Conservation (phyloP, 192 early-diverging fungal genomes). For the Endogone sp. region DNA sequence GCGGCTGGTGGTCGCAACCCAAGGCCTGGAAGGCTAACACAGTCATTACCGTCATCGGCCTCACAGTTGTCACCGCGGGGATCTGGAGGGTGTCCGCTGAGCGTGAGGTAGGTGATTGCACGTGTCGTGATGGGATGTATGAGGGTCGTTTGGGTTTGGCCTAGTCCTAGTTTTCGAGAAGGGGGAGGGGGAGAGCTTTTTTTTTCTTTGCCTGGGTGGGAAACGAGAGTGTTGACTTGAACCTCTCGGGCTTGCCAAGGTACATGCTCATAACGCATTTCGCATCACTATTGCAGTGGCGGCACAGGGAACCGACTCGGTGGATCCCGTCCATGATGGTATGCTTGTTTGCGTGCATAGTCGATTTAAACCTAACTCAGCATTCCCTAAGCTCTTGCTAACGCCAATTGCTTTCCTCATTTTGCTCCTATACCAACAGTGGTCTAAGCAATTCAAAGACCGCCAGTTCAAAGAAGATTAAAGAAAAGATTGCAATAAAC, state of each 20-base stretch:
- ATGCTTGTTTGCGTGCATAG: neutral
- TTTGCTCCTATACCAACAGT: neutral
- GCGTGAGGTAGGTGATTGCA: constrained; percentile 23
- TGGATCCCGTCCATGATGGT: constrained; percentile 51
- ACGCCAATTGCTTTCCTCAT: neutral
- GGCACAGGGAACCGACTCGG: constrained; percentile 37
- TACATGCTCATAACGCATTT: neutral
- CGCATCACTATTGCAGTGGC: constrained; percentile 12
- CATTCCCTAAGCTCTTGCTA: neutral
- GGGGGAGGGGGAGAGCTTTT: neutral
- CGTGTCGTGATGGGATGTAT: neutral
- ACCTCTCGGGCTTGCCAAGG: neutral
- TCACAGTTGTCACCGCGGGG: constrained; percentile 25
- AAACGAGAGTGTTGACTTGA: neutral
- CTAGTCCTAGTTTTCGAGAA: neutral
- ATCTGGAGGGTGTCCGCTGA: constrained; percentile 40
- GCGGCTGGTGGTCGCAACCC: constrained; percentile 45
- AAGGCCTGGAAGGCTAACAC: constrained; percentile 45
- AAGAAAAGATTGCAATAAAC: no score
- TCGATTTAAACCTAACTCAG: neutral
- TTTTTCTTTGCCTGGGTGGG: neutral
- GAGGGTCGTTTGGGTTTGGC: neutral
- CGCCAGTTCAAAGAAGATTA: neutral
- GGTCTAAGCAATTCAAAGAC: neutral
- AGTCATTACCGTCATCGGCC: constrained; percentile 26